Evolutionary conservation across 805 yeast genomes (phyloP).

Genomic region (Zygosaccharomyces gambellarensis): DNA sequence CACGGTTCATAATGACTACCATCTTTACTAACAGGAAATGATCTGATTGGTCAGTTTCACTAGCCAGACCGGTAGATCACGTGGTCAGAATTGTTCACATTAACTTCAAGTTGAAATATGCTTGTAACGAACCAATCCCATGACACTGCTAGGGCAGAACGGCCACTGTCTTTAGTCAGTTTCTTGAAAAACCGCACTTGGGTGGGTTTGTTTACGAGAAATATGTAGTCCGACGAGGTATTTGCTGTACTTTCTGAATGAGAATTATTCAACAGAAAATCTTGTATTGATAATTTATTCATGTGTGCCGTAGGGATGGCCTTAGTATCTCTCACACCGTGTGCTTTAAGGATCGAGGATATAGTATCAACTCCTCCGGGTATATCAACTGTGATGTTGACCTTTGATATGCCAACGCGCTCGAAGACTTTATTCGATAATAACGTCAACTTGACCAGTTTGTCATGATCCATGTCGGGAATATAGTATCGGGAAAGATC

Average conservation of each 20-base stretch:
- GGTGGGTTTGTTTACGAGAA: slow-evolving; percentile 29
- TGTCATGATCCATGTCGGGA: slow-evolving; percentile 33
- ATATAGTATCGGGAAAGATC: slow-evolving; percentile 32
- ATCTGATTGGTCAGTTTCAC: slow-evolving; percentile 4
- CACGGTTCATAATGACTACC: neutral
- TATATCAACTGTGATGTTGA: slow-evolving; percentile 27
- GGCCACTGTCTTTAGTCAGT: slow-evolving; percentile 8
- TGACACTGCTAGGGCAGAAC: slow-evolving; percentile 24
- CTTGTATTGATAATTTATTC: slow-evolving; percentile 18
- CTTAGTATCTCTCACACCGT: slow-evolving; percentile 25
- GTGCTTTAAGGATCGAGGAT: slow-evolving; percentile 24
- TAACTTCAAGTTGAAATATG: slow-evolving; percentile 24
- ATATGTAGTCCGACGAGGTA: slow-evolving; percentile 18
- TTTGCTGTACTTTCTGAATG: neutral
- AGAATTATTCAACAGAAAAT: slow-evolving; percentile 14
- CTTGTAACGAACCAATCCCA: slow-evolving; percentile 35
- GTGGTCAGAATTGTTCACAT: slow-evolving; percentile 5
- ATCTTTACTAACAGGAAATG: slow-evolving; percentile 3
- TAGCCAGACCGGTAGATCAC: slow-evolving; percentile 4
- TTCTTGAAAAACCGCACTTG: slow-evolving; percentile 29
- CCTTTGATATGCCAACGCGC: slow-evolving; percentile 17
- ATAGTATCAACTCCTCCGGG: slow-evolving; percentile 29
- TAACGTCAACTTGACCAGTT: slow-evolving; percentile 16
- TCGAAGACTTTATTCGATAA: slow-evolving; percentile 25
- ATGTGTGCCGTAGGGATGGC: slow-evolving; percentile 13